Evolutionary conservation across 176 grass and related monocot genomes (phyloP).

Genomic region (Zea luxurians): DNA sequence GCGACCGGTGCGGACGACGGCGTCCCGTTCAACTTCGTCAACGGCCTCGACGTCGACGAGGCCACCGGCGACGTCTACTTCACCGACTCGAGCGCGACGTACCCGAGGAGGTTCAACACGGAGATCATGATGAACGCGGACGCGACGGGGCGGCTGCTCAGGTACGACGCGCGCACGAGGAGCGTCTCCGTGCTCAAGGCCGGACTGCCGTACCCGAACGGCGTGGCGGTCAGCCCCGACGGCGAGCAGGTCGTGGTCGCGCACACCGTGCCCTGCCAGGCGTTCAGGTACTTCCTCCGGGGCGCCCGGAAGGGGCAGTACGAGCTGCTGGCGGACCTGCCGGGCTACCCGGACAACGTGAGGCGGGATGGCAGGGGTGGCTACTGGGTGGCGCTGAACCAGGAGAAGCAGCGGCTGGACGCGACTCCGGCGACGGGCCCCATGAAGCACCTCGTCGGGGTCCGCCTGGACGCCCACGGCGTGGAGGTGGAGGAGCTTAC

Average conservation of each 20-base stretch:
- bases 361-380: constrained; percentile 32
- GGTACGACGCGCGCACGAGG: constrained; percentile 31
- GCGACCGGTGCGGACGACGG: constrained; percentile 31
- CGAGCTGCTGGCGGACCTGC: constrained; percentile 50
- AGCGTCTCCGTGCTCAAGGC: constrained; percentile 31
- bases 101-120: constrained; percentile 21
- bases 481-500: too few relatives aligned
- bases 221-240: constrained; percentile 43
- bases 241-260: constrained; percentile 48
- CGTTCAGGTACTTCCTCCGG: constrained; percentile 40
- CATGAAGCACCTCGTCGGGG: too few relatives aligned
- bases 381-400: constrained; percentile 60
- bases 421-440: too few relatives aligned
- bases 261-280: constrained; percentile 46
- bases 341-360: constrained; percentile 66
- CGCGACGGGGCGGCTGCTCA: constrained; percentile 51
- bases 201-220: constrained; percentile 10
- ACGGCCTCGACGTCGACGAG: constrained; percentile 69
- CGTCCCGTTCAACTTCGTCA: constrained; percentile 60
- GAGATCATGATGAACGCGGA: constrained; percentile 44
- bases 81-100: neutral
- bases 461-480: too few relatives aligned
- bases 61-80: constrained; percentile 73
- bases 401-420: neutral
- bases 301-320: constrained; percentile 32